Evolutionary conservation across 1,284 basidiomycete genomes (phyloP).

Genomic region (Mycena sp.): DNA sequence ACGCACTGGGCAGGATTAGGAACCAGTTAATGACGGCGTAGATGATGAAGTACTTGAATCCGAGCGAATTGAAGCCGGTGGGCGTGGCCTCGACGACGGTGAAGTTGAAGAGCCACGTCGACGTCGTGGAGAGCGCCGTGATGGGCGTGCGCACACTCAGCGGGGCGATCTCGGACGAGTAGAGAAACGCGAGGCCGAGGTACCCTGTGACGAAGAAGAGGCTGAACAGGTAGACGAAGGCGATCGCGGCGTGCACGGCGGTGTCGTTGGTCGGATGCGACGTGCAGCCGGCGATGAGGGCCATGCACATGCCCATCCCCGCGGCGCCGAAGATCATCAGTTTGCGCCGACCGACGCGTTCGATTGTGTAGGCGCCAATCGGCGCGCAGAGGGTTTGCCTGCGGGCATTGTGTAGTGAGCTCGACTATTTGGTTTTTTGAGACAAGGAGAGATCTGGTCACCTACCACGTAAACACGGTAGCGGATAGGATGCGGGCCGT

Average conservation of each 20-base stretch:
- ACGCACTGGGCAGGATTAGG: conserved; percentile 28
- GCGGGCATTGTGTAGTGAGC: neutral
- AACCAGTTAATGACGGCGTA: conserved; percentile 30
- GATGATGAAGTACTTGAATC: conserved; percentile 27
- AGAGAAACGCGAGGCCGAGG: conserved; percentile 38
- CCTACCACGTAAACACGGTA: conserved; percentile 23
- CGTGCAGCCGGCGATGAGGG: conserved; percentile 39
- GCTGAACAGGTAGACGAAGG: conserved; percentile 30
- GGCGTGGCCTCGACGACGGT: conserved; percentile 34
- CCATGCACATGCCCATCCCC: conserved; percentile 48
- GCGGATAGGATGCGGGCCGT: conserved; percentile 22
- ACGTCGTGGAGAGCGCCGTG: conserved; percentile 30
- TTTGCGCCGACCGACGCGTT: conserved; percentile 47
- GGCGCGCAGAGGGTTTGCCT: conserved; percentile 30
- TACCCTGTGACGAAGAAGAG: conserved; percentile 30
- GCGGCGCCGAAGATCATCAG: conserved; percentile 48
- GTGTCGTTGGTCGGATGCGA: conserved; percentile 23
- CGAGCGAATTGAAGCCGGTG: conserved; percentile 24
- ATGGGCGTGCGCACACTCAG: conserved; percentile 30
- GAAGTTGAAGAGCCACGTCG: conserved; percentile 35
- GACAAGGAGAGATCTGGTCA: neutral
- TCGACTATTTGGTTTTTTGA: neutral
- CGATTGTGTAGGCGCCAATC: conserved; percentile 36
- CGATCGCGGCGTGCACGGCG: conserved; percentile 29
- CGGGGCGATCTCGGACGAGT: conserved; percentile 32